These are phyloP conservation scores for Panicum virgatum DNA, from an alignment of 202 grass and related monocot genomes.

Conservation along the genomic window DNA sequence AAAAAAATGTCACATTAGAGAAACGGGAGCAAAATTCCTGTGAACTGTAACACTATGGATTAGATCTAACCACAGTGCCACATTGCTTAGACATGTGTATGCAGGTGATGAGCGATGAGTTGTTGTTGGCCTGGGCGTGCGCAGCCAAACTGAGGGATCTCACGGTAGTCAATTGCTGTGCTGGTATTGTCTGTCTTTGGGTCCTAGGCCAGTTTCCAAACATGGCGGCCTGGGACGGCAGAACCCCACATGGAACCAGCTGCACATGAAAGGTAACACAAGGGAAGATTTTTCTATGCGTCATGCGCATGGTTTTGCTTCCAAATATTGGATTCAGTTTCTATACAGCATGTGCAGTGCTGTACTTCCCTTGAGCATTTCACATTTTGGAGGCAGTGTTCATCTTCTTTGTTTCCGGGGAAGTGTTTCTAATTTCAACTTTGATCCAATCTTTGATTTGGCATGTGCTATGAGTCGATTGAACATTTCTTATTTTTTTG, in stretches of 20 bases:
- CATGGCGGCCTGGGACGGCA: neutral
- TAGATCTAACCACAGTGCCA: slow-evolving; percentile 21
- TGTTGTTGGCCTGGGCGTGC: slow-evolving; percentile 17
- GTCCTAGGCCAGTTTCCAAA: neutral
- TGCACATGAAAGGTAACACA: slow-evolving; percentile 1
- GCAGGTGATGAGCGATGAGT: neutral
- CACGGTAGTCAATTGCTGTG: neutral
- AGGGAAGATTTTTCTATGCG: neutral
- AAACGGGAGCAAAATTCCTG: neutral
- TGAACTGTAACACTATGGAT: neutral
- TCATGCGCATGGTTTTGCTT: neutral
- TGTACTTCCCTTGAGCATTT: neutral
- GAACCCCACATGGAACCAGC: neutral
- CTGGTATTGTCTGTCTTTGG: slow-evolving; percentile 41
- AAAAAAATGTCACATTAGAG: neutral
- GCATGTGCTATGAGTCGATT: neutral
- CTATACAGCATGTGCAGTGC: neutral
- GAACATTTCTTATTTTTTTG: neutral
- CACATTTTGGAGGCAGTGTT: neutral
- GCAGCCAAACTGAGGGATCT: neutral
- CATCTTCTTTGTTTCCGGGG: neutral
- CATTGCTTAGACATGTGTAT: neutral
- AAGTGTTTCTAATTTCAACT: neutral
- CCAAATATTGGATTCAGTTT: neutral
- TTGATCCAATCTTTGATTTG: neutral